Evolutionary conservation across 805 yeast species (phyloP).

Genomic region (Barnettozyma wickerhamii): DNA sequence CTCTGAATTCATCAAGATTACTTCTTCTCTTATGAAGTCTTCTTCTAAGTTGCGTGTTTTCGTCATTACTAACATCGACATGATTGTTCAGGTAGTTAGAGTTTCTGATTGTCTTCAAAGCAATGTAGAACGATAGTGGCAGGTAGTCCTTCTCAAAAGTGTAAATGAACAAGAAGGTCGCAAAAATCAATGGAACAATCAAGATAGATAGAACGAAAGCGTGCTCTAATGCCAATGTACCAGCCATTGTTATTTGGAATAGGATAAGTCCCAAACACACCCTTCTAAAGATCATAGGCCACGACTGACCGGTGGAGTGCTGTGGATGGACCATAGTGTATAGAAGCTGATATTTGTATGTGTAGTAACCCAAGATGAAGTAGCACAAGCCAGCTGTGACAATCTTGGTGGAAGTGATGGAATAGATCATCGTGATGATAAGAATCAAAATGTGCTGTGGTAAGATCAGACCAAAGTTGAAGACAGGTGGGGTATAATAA

Average conservation of each 20-base stretch:
- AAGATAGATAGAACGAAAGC: slow-evolving; percentile 72
- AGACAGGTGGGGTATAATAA: slow-evolving; percentile 77
- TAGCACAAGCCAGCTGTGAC: slow-evolving; percentile 81
- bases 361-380: slow-evolving; percentile 80
- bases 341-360: slow-evolving; percentile 84
- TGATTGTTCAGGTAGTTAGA: slow-evolving; percentile 1
- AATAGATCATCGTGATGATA: slow-evolving; percentile 80
- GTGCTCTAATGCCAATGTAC: slow-evolving; percentile 70
- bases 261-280: slow-evolving; percentile 74
- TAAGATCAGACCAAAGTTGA: slow-evolving; percentile 84
- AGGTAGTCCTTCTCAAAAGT: slow-evolving; percentile 77
- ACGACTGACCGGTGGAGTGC: slow-evolving; percentile 93
- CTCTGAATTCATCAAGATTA: slow-evolving; percentile 26
- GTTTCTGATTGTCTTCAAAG: slow-evolving; percentile 62
- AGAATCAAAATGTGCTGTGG: slow-evolving; percentile 90
- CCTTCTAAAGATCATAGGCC: slow-evolving; percentile 88
- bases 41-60: neutral
- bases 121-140: slow-evolving; percentile 83
- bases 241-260: slow-evolving; percentile 92
- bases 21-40: slow-evolving; percentile 18
- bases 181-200: slow-evolving; percentile 70
- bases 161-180: slow-evolving; percentile 64
- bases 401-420: slow-evolving; percentile 86
- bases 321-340: slow-evolving; percentile 94
- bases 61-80: neutral